A percentile compares a stretch with the other conserved stretches of the same genome.
Evolutionary conservation across 495 filamentous ascomycete species (phyloP).

Genomic region (Haplographium delicatum): DNA sequence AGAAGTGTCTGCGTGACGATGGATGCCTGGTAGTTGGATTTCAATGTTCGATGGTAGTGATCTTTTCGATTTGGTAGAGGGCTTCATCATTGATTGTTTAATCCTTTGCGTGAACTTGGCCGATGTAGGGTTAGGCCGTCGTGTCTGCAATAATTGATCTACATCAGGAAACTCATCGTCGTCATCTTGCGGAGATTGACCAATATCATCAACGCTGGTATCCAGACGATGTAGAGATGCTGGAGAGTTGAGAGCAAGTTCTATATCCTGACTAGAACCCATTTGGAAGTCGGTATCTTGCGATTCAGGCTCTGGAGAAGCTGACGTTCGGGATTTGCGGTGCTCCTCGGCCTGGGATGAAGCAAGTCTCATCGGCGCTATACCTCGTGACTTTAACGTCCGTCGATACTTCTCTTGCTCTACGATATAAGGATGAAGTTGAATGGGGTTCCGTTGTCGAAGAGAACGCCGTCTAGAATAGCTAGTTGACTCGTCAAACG

Average conservation of each 20-base stretch:
- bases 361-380: conserved; percentile 55
- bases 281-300: conserved; percentile 20
- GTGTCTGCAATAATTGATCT: conserved; percentile 22
- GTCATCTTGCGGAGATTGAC: conserved; percentile 7
- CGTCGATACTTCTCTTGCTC: conserved; percentile 62
- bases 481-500: neutral
- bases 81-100: no score
- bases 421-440: conserved; percentile 66
- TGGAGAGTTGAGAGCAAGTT: conserved; percentile 12
- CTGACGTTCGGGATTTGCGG: conserved; percentile 15
- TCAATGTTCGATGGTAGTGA: conserved; percentile 2
- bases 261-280: conserved; percentile 19
- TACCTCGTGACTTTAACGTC: conserved; percentile 53
- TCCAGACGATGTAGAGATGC: neutral
- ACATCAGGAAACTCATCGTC: conserved; percentile 37
- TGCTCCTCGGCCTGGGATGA: conserved; percentile 27
- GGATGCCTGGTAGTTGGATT: neutral
- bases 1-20: neutral
- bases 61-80: conserved; percentile 13
- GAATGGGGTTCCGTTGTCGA: conserved; percentile 67
- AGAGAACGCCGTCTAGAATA: conserved; percentile 41
- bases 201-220: conserved; percentile 1
- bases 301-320: conserved; percentile 19
- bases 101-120: conserved; percentile 21
- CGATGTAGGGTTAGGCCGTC: conserved; percentile 5